Percentiles rank a stretch among this genome's conserved stretches.
phyloP scores from a whole-genome alignment of 2,329 filamentous ascomycete species.

The Aspergillus niger region DNA sequence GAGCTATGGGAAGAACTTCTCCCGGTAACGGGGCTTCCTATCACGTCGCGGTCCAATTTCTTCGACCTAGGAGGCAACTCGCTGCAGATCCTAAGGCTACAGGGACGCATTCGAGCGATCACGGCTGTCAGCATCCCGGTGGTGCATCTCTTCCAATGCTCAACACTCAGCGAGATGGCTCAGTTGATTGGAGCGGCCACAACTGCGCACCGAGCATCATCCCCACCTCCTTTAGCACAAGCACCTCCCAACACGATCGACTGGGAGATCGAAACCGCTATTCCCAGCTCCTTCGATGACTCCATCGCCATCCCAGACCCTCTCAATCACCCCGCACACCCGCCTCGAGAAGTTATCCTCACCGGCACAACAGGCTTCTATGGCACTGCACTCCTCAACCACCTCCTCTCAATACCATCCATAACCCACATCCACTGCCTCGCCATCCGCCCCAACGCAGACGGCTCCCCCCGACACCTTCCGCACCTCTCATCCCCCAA shows the following conservation, averaged over 20 bases:
- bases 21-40: neutral
- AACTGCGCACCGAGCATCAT: too few species aligned
- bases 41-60: slow-evolving; percentile 13
- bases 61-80: slow-evolving; percentile 34
- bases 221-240: too few species aligned
- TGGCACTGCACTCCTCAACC: slow-evolving; percentile 40
- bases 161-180: neutral
- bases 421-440: slow-evolving; percentile 49
- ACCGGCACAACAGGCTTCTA: slow-evolving; percentile 43
- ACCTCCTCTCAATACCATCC: slow-evolving; percentile 34
- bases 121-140: neutral
- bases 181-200: neutral
- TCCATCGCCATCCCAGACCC: too few species aligned
- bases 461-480: neutral
- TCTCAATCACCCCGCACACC: too few species aligned
- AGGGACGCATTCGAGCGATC: neutral
- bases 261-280: neutral
- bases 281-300: neutral
- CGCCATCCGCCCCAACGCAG: slow-evolving; percentile 28
- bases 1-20: neutral
- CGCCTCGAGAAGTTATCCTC: slow-evolving; percentile 18
- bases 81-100: slow-evolving; percentile 33
- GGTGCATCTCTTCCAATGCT: neutral
- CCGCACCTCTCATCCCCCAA: slow-evolving; percentile 24
- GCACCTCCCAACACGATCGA: neutral